Conservation (phyloP, 2,329 filamentous ascomycete species). For the Metarhizium brunneum region DNA sequence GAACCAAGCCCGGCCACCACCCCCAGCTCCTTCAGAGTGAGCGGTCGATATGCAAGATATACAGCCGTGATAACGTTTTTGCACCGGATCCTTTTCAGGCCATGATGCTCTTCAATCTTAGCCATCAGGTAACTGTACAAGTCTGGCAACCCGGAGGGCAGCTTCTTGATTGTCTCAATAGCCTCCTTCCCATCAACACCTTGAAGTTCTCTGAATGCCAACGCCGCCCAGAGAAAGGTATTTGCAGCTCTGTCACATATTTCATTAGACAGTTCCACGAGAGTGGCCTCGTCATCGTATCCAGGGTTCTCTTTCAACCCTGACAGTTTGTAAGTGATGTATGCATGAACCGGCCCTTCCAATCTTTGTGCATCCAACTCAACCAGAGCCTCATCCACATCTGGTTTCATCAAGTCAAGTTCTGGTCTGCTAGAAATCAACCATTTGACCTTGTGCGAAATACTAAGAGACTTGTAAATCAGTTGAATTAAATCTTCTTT, state of each 20-base stretch:
- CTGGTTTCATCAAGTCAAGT: conserved; percentile 15
- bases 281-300: conserved; percentile 2
- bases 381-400: conserved; percentile 24
- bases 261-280: conserved; percentile 5
- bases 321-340: conserved; percentile 26
- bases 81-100: conserved; percentile 1
- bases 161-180: conserved; percentile 3
- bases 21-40: conserved; percentile 23
- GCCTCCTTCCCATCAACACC: conserved; percentile 6
- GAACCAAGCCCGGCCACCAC: conserved; percentile 13
- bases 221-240: conserved; percentile 12
- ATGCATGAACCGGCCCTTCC: conserved; percentile 25
- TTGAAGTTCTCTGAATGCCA: conserved; percentile 7
- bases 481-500: conserved; percentile 25
- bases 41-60: conserved; percentile 22
- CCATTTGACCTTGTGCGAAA: conserved; percentile 25
- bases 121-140: conserved; percentile 5
- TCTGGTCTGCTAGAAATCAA: conserved; percentile 29
- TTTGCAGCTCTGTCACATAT: conserved; percentile 7
- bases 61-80: conserved; percentile 10
- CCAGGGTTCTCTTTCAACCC: conserved; percentile 1
- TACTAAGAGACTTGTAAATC: conserved; percentile 19
- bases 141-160: conserved; percentile 4
- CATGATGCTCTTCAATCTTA: conserved; percentile 1
- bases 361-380: conserved; percentile 28